Percentiles rank a stretch among this genome's conserved stretches.
Conservation (phyloP, 116 monocot species). For the Cymodocea nodosa region DNA sequence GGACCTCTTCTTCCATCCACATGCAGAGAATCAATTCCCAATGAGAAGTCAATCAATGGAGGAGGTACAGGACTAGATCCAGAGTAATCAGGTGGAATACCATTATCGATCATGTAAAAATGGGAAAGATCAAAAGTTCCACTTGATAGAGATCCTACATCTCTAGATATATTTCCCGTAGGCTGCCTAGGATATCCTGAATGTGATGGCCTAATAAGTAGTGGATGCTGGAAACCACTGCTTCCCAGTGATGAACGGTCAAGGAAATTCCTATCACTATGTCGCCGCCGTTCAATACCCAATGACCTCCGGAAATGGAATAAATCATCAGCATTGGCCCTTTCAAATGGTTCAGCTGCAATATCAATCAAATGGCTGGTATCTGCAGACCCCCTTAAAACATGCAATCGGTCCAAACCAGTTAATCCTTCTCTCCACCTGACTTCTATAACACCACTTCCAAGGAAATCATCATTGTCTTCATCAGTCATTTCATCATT, state of each 20-base stretch:
- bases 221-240: constrained; percentile 56
- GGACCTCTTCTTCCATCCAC: constrained; percentile 46
- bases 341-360: constrained; percentile 50
- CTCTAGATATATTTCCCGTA: constrained; percentile 31
- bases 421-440: constrained; percentile 55
- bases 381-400: constrained; percentile 45
- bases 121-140: constrained; percentile 34
- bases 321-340: constrained; percentile 36
- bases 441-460: constrained; percentile 70
- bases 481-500: constrained; percentile 66
- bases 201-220: constrained; percentile 43
- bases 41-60: constrained; percentile 45
- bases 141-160: constrained; percentile 28
- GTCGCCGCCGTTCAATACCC: constrained; percentile 46
- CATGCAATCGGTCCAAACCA: constrained; percentile 40
- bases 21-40: constrained; percentile 45
- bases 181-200: constrained; percentile 30
- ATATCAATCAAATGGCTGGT: constrained; percentile 47
- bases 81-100: constrained; percentile 32
- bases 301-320: constrained; percentile 43
- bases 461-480: constrained; percentile 43
- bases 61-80: constrained; percentile 34
- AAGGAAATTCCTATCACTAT: constrained; percentile 31
- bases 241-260: constrained; percentile 31
- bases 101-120: constrained; percentile 50